Base-by-base conservation (phyloP, 768 basidiomycete genomes). In the Russula abietina region DNA sequence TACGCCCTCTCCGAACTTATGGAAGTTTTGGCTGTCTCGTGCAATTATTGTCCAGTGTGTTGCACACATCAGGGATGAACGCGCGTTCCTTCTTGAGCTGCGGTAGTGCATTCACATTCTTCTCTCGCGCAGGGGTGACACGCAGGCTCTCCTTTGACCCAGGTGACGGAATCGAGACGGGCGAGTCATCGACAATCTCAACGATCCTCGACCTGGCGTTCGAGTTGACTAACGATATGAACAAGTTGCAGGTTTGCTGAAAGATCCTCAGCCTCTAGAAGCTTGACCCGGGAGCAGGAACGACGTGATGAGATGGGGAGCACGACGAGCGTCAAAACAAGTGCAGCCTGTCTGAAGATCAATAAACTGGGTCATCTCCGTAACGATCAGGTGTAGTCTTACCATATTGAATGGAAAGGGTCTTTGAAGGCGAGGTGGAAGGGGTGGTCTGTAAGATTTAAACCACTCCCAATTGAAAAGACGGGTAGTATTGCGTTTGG, bases 371-470 rank as follows among this genome's bases (percentile, higher is more conserved):
- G 11, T 26, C 4, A n/a, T 39, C 17, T n/a, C 11, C 19, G 26
- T n/a, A 17, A 39, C 11, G 9, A 22, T 6, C 11, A 22, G 22
- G 9, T 5, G 58, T 17, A 43, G 7, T 74, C 86, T 60, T 67
- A 93, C 87, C 17, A 92, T 56, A 69, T 91, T 93, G 57, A 83
- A 73, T 2, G 91, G 91, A 65, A 90, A 90, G n/a, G 48, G 22
- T 0, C 10, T 14, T 14, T 60, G 57, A 10, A 63, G 10, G 24
- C 55, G 55, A 8, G 61, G 61, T 4, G 61, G 65, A 22, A 63
- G 56, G 7, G 67, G 65, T 3, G 52, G 58, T 11, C 10, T 52
- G 46, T 62, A 57, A 16, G 65, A 56, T 33, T 60, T 67, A 26
- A 66, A 60, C 67, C 65, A 66, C 5, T 19, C 48, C 32, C 19